A percentile compares a stretch with the other conserved stretches of the same genome.
Conservation (phyloP, 495 filamentous ascomycete species). For the Achaetomiella virescens region DNA sequence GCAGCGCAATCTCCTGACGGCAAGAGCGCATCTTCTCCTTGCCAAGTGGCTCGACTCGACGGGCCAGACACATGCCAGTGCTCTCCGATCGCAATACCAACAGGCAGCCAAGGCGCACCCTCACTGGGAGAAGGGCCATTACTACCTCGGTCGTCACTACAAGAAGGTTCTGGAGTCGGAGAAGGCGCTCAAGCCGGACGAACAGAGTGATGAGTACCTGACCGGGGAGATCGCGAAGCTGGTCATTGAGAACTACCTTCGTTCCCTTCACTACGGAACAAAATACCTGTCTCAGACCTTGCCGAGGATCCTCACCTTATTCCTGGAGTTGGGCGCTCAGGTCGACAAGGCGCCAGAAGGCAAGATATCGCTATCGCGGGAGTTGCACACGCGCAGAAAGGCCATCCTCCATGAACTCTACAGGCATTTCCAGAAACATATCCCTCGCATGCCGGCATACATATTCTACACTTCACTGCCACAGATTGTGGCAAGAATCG, state of each 20-base stretch:
- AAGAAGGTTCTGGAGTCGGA: slow-evolving; percentile 92
- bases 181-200: slow-evolving; percentile 63
- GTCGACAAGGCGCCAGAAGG: slow-evolving; percentile 61
- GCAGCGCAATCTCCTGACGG: slow-evolving; percentile 51
- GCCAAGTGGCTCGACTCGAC: slow-evolving; percentile 96
- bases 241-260: slow-evolving; percentile 86
- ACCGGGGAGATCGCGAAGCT: slow-evolving; percentile 80
- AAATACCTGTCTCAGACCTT: slow-evolving; percentile 95
- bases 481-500: slow-evolving; percentile 88
- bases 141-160: slow-evolving; percentile 95
- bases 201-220: slow-evolving; percentile 49
- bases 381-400: slow-evolving; percentile 50
- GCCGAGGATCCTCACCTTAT: slow-evolving; percentile 83
- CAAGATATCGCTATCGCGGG: slow-evolving; percentile 55
- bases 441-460: slow-evolving; percentile 71
- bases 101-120: slow-evolving; percentile 55
- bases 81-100: slow-evolving; percentile 71
- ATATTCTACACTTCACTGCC: slow-evolving; percentile 87
- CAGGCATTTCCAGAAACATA: slow-evolving; percentile 63
- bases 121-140: slow-evolving; percentile 94
- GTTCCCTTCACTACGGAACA: slow-evolving; percentile 77
- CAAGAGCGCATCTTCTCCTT: slow-evolving; percentile 70
- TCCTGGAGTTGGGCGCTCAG: slow-evolving; percentile 82
- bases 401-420: slow-evolving; percentile 67
- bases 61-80: slow-evolving; percentile 77